A percentile compares a stretch with the other conserved stretches of the same genome.
Conservation (phyloP, 345 rosid genomes). For the Moringa oleifera region DNA sequence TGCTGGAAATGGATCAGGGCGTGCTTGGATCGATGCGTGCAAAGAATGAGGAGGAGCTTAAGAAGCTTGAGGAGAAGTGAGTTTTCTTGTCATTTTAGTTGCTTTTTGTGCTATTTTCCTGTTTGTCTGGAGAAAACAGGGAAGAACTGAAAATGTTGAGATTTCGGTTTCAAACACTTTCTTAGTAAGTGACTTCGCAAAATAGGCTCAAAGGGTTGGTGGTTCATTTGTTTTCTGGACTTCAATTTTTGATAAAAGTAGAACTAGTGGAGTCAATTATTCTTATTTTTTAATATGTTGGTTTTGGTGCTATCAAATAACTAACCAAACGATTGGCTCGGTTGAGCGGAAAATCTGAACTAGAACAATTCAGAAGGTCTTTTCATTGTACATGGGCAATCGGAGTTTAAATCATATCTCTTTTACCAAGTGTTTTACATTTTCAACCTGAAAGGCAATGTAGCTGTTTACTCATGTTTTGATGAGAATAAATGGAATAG, state of each 20-base stretch:
- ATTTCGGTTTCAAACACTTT: neutral
- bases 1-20: conserved; percentile 68
- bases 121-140: neutral
- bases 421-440: neutral
- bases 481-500: neutral
- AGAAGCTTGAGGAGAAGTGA: conserved; percentile 89
- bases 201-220: neutral
- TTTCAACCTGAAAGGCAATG: no score
- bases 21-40: conserved; percentile 60
- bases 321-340: neutral
- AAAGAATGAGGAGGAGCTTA: conserved; percentile 70
- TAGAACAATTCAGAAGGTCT: neutral
- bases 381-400: neutral
- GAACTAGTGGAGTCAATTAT: neutral
- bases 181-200: neutral
- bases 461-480: neutral
- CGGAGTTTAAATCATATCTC: neutral
- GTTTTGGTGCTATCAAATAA: neutral
- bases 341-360: neutral
- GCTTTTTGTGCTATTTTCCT: neutral
- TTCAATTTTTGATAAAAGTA: neutral
- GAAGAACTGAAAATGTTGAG: no score
- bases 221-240: no score
- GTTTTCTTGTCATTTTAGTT: conserved; percentile 14
- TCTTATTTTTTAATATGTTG: no score